phyloP scores from a whole-genome alignment of 441 rosid species.

The Pelargonium citronellum region DNA sequence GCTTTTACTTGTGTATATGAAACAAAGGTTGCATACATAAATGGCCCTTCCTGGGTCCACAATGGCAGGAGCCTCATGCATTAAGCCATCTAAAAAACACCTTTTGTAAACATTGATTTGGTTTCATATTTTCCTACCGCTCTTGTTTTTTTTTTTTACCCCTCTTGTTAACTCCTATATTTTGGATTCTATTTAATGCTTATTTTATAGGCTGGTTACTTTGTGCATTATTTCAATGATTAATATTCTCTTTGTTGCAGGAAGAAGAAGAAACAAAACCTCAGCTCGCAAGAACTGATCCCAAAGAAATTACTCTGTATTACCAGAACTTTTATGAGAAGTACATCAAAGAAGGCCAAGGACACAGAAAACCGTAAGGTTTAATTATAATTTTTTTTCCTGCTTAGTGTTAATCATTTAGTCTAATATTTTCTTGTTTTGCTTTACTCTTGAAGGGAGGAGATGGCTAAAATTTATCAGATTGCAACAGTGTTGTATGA shows the following conservation, averaged over 20 bases:
- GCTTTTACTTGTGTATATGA: too few relatives aligned
- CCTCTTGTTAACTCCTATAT: background rate
- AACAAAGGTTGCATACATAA: too few relatives aligned
- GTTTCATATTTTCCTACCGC: too few relatives aligned
- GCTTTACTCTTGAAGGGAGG: slow-evolving; percentile 59
- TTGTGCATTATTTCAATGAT: slow-evolving; percentile 6
- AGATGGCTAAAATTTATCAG: slow-evolving; percentile 81
- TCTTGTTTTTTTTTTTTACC: too few relatives aligned
- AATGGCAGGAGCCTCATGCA: background rate
- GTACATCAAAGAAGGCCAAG: slow-evolving; percentile 52
- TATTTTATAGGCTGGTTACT: too few relatives aligned
- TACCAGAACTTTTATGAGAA: slow-evolving; percentile 57
- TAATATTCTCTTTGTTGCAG: slow-evolving; percentile 36
- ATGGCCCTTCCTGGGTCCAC: too few relatives aligned
- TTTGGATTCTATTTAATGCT: background rate
- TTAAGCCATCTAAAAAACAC: too few relatives aligned
- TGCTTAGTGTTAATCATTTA: slow-evolving; percentile 18
- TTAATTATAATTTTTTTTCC: slow-evolving; percentile 14
- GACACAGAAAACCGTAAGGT: slow-evolving; percentile 69
- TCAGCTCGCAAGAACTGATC: slow-evolving; percentile 50
- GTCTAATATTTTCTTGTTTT: slow-evolving; percentile 19
- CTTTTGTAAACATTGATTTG: too few relatives aligned
- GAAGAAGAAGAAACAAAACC: slow-evolving; percentile 50
- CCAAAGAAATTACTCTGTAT: slow-evolving; percentile 60
- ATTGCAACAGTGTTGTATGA: slow-evolving; percentile 78